Evolutionary conservation across 2,329 filamentous ascomycete genomes (phyloP), one percentile per base, ranked within the genome.

Genomic region (Penicillium sp.): DNA sequence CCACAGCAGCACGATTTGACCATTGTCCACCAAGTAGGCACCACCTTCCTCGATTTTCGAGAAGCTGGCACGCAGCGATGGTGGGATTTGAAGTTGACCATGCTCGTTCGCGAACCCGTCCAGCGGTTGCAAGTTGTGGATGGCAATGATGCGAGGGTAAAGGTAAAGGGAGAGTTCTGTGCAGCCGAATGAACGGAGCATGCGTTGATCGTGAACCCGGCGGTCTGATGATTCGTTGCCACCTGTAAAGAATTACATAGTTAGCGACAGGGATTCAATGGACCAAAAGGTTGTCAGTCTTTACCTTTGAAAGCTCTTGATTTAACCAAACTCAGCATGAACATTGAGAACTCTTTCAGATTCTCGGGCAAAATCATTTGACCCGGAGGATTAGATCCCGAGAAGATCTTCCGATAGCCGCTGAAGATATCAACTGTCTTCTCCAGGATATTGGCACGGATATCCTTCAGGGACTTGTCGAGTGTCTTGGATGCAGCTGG

Each of bases 341-440:
- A 98, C 92, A 99, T 98, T 69, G 90, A 88, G 68, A 96, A 93
- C 72, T 99, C 95, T 73, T 98, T 98, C 29, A 99, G 84, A 64
- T 93, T 91, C 77, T 99, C 95, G 0, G 95, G 95, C 77, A 99
- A 87, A 29, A 99, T 92, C 29, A 99, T 85, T 75, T 99, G 93
- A 5, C 92, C 91, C 1, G 93, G 91, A 9, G 95, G 93, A 69
- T 96, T 91, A 3, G 87, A 85, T 56, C 90, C 90, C 2, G 92
- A 90, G 67, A 95, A 95, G 75, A 96, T 89, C 78, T 96, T 98
- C 64, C 95, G 87, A 75, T 99, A 98, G 54, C 88, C 89, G 27
- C 93, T 90, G 57, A 98, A 85, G 53, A 98, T 90, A 69, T 98
- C 93, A 56, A 97, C 92, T 0, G 91, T 92, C 77, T 93, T 95